phyloP scores from a whole-genome alignment of 768 basidiomycete species.

The Lentinula detonsa region DNA sequence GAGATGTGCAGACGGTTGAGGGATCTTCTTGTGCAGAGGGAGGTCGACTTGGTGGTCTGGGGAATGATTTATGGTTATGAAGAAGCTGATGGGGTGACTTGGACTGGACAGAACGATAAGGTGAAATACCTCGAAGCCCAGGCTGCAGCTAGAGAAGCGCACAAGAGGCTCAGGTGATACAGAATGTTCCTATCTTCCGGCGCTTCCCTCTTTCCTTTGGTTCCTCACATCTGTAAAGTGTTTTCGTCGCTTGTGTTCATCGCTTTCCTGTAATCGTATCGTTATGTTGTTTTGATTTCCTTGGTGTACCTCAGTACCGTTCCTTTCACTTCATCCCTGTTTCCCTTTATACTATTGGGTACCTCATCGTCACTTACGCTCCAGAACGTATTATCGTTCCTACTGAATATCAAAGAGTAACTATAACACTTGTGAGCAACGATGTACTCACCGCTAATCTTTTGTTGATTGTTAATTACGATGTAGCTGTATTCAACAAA shows the following conservation, averaged over 20 bases:
- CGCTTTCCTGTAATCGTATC: neutral
- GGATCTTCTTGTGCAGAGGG: conserved; percentile 38
- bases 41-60: conserved; percentile 45
- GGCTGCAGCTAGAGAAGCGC: neutral
- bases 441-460: no score
- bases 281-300: neutral
- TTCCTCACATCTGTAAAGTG: neutral
- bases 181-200: neutral
- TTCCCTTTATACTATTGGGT: neutral
- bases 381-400: no score
- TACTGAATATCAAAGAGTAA: no score
- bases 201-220: neutral
- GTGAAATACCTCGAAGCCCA: neutral
- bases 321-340: neutral
- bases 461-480: no score
- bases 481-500: no score
- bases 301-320: neutral
- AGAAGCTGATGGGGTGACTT: neutral
- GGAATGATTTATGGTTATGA: conserved; percentile 28
- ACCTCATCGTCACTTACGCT: no score
- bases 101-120: neutral
- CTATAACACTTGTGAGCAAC: no score
- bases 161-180: neutral
- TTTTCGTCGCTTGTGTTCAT: neutral
- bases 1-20: conserved; percentile 46